Conservation (phyloP, 495 filamentous ascomycete species). For the Aspergillus sclerotioniger region DNA sequence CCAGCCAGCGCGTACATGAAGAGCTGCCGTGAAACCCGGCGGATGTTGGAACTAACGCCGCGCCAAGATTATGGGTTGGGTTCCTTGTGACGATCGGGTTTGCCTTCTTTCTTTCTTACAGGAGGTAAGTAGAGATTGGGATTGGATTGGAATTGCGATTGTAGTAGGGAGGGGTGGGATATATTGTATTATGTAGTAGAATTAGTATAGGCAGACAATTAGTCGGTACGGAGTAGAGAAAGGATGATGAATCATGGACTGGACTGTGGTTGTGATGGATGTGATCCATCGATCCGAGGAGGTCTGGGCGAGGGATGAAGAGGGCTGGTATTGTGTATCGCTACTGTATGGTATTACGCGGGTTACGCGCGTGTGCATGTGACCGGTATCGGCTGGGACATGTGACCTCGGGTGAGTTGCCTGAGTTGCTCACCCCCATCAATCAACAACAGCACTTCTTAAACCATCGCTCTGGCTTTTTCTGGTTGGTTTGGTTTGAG, state of each 20-base stretch:
- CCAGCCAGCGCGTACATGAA: background rate
- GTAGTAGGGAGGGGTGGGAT: too few relatives aligned
- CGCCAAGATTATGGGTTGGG: background rate
- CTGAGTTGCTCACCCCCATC: background rate
- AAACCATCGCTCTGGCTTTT: too few relatives aligned
- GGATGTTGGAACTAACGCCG: background rate
- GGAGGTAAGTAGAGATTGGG: too few relatives aligned
- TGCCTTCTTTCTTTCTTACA: background rate
- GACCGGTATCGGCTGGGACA: background rate
- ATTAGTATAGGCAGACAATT: too few relatives aligned
- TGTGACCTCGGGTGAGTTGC: conserved; percentile 1
- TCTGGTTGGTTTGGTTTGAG: too few relatives aligned
- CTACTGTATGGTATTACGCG: background rate
- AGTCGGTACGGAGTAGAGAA: too few relatives aligned
- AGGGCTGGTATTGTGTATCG: background rate
- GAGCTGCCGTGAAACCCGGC: background rate
- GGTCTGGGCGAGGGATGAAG: background rate
- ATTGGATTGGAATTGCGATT: too few relatives aligned
- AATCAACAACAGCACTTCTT: too few relatives aligned
- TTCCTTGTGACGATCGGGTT: background rate
- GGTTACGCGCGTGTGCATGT: background rate
- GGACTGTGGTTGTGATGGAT: too few relatives aligned
- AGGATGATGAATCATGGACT: too few relatives aligned
- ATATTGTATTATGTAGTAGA: too few relatives aligned
- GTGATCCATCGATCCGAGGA: too few relatives aligned